Conservation (phyloP, 176 grass and related monocot genomes). For the Avena sativa region DNA sequence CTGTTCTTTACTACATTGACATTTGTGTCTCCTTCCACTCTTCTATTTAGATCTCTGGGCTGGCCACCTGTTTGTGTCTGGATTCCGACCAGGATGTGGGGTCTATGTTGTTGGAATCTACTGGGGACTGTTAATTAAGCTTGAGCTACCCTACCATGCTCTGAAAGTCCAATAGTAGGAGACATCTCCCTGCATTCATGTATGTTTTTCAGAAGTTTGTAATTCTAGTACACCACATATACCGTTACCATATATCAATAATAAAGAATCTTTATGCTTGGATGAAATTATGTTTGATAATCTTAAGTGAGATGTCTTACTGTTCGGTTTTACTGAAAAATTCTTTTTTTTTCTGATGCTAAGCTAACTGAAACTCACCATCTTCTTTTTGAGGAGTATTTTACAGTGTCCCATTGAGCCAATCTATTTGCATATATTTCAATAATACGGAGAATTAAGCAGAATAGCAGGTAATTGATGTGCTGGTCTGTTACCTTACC, state of each 20-base stretch:
- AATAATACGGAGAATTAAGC: background rate
- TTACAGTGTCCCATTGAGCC: background rate
- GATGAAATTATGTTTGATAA: conserved; percentile 5
- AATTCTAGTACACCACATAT: background rate
- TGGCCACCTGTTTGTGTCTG: conserved; percentile 10
- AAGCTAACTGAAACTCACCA: background rate
- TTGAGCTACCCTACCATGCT: conserved; percentile 9
- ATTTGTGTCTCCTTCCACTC: conserved; percentile 18
- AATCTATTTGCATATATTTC: background rate
- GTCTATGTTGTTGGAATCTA: conserved; percentile 5
- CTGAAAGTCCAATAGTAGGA: background rate
- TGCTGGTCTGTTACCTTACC: background rate
- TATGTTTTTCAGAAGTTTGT: conserved; percentile 14
- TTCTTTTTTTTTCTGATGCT: background rate
- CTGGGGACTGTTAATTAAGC: conserved; percentile 23
- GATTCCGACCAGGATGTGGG: conserved; percentile 33
- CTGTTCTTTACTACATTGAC: conserved; percentile 24
- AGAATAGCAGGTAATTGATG: background rate
- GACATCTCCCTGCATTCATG: conserved; percentile 11
- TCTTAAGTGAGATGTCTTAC: background rate
- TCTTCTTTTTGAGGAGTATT: background rate
- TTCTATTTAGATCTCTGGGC: conserved; percentile 35
- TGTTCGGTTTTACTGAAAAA: background rate
- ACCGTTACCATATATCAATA: background rate
- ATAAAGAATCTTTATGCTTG: background rate